phyloP scores from a whole-genome alignment of 345 rosid genomes.

The Sisymbrium altissimum region DNA sequence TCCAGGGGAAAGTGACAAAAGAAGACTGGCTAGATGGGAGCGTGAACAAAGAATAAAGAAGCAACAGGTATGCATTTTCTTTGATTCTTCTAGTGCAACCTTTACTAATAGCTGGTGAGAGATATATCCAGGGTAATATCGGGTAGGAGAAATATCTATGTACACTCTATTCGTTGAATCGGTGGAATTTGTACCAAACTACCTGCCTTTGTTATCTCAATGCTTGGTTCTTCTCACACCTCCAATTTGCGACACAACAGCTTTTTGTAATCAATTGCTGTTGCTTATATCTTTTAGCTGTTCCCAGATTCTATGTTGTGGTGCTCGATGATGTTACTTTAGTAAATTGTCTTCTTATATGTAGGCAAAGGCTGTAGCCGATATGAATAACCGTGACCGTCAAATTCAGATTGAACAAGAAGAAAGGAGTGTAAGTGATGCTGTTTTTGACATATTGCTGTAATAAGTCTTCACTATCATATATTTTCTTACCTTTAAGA shows the following conservation, averaged over 20 bases:
- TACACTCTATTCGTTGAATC: neutral
- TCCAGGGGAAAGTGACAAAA: neutral
- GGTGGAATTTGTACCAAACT: neutral
- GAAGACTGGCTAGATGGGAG: neutral
- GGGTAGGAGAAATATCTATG: too few relatives aligned
- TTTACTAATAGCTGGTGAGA: too few relatives aligned
- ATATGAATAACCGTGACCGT: neutral
- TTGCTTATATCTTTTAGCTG: neutral
- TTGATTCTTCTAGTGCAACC: too few relatives aligned
- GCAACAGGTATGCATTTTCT: neutral
- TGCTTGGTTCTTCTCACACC: neutral
- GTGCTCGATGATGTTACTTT: neutral
- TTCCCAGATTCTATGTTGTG: neutral
- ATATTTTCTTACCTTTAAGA: neutral
- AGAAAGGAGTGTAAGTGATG: neutral
- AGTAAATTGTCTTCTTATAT: neutral
- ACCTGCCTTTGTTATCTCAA: neutral
- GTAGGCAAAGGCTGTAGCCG: neutral
- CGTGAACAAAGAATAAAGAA: neutral
- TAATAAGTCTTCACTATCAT: neutral
- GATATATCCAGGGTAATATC: too few relatives aligned
- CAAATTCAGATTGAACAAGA: neutral
- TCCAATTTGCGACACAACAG: too few relatives aligned
- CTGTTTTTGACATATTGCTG: neutral
- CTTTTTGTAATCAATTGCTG: too few relatives aligned